A percentile compares a stretch with the other conserved stretches of the same genome.
Conservation (phyloP, 2,329 filamentous ascomycete genomes). For the Ophiostoma sp. region DNA sequence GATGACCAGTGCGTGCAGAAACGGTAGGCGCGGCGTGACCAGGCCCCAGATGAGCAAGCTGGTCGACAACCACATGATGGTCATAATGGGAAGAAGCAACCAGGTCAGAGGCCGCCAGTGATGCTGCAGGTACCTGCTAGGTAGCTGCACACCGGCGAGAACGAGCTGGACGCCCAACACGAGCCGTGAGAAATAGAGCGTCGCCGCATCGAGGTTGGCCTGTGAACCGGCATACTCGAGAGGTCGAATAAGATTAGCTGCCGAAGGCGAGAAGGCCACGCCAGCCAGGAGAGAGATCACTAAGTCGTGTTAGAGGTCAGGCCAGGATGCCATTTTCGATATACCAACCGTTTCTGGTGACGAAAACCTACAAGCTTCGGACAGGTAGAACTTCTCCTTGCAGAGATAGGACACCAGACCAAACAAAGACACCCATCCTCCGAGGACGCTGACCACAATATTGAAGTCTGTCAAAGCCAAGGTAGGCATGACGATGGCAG, state of each 20-base stretch:
- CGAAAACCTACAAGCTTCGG: conserved; percentile 73
- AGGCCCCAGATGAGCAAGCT: conserved; percentile 76
- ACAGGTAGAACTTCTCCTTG: conserved; percentile 89
- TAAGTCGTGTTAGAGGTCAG: conserved; percentile 38
- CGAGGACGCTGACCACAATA: conserved; percentile 75
- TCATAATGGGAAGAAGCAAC: conserved; percentile 82
- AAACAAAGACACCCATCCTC: conserved; percentile 88
- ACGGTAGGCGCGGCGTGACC: conserved; percentile 63
- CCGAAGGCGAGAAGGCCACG: conserved; percentile 75
- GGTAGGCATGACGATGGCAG: conserved; percentile 44
- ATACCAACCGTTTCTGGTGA: no score
- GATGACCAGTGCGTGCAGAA: conserved; percentile 76
- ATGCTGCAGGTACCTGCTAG: conserved; percentile 73
- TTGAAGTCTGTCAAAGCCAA: conserved; percentile 69
- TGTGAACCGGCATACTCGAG: conserved; percentile 67
- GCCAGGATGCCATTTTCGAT: background rate
- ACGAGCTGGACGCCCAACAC: conserved; percentile 90
- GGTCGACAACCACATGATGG: conserved; percentile 81
- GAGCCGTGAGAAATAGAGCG: conserved; percentile 79
- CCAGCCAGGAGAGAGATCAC: conserved; percentile 83
- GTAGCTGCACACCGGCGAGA: conserved; percentile 82
- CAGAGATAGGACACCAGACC: conserved; percentile 85
- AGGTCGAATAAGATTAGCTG: conserved; percentile 72
- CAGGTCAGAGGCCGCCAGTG: conserved; percentile 77
- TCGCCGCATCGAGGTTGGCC: conserved; percentile 67